Evolutionary conservation across 495 filamentous ascomycete species (phyloP), one percentile per base, ranked within the genome.

Genomic region (Penicillium bialowiezense): DNA sequence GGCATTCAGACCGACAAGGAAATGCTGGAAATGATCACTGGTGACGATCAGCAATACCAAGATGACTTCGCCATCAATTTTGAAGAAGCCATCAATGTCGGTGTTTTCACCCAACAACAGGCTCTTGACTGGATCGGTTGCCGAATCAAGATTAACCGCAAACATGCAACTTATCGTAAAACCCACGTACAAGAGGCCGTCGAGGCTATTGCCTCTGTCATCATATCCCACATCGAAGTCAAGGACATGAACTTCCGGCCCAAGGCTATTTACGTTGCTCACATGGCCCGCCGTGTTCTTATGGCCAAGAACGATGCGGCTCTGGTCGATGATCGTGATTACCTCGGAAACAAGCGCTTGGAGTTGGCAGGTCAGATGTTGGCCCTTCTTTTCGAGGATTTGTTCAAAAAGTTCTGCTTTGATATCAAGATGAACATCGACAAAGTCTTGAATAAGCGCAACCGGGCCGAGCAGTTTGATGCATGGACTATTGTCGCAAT

Each of bases 261-360:
- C 5, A 99, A 99, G 58, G 90, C 91, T 7, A 76, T 97, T 26
- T 99, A 97, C 58, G 80, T 99, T 41, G 93, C 91, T 36, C 89
- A 93, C 71, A 99, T 97, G 93, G 85, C 89, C 20, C 87, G 91
- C 19, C 81, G 92, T 67, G 90, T 97, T 0, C 60, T 99, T 32
- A 95, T 96, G 89, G 92, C 90, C 9, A 85, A 87, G 63, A 87
- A 91, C 38, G 90, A 97, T 56, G 82, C 87, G 5, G 86, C 82
- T 15, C 75, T 97, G 51, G 88, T 97, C 2, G 93, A 99, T 52
- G 93, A 99, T 65, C 79, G 93, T 57, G 93, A 99, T 66, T 97
- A 97, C 62, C 91, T 97, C 14, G 93, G 93, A 52, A 99, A 99
- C 66, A 99, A 99, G 67, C 77, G 93, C 34, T 69, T 99, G 41